A percentile compares a stretch with the other conserved stretches of the same genome.
Evolutionary conservation across 306 rosid species (phyloP).

Genomic region (Quercus bicolor): DNA sequence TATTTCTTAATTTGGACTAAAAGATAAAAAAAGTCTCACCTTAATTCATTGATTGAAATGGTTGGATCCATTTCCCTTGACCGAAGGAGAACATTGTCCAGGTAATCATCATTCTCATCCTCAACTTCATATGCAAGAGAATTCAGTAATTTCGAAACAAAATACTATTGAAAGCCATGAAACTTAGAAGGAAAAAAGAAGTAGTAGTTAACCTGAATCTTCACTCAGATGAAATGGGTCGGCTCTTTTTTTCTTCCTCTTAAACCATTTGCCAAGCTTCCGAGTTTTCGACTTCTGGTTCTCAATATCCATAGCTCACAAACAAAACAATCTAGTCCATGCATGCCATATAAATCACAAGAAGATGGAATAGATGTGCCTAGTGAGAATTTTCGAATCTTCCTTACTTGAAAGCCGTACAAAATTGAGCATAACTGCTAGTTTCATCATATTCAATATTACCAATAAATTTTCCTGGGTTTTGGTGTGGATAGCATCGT

Average conservation of each 20-base stretch:
- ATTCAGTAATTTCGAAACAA: neutral
- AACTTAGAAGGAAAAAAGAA: neutral
- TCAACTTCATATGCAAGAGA: slow-evolving; percentile 47
- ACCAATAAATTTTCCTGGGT: neutral
- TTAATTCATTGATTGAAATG: slow-evolving; percentile 60
- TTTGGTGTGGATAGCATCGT: slow-evolving; percentile 25
- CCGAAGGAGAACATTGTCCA: slow-evolving; percentile 32
- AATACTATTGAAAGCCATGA: neutral
- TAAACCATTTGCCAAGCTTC: slow-evolving; percentile 51
- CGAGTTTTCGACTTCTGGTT: slow-evolving; percentile 35
- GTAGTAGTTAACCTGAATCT: slow-evolving; percentile 47
- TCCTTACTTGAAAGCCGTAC: neutral
- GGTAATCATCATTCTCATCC: slow-evolving; percentile 38
- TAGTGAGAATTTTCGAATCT: neutral
- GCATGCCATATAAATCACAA: slow-evolving; percentile 10
- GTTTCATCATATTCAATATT: neutral
- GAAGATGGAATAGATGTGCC: slow-evolving; percentile 3
- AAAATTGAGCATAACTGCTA: neutral
- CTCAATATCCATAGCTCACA: slow-evolving; percentile 47
- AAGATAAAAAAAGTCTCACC: slow-evolving; percentile 36
- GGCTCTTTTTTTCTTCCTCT: slow-evolving; percentile 41
- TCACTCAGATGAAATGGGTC: slow-evolving; percentile 37
- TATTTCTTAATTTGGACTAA: neutral
- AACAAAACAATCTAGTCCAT: slow-evolving; percentile 5
- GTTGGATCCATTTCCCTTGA: slow-evolving; percentile 60